Evolutionary conservation across 2,329 filamentous ascomycete species (phyloP), one percentile per base, ranked within the genome.

Genomic region (Helotiales sp.): DNA sequence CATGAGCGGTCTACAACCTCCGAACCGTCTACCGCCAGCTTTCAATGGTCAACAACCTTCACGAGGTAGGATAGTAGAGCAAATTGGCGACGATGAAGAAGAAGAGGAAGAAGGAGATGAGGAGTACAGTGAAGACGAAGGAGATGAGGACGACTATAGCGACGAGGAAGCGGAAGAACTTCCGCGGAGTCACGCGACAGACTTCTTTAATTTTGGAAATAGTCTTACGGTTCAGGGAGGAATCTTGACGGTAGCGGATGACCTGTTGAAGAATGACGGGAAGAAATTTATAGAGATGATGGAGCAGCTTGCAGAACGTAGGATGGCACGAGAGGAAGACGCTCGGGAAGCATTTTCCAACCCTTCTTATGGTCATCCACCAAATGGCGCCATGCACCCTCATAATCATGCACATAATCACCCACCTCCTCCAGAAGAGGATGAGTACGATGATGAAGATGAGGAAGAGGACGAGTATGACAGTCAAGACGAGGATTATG

Each of bases 241-340:
- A 78, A 97, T 99, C 80, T 89, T 99, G 79, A 99, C 96, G 73
- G 96, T 99, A 77, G 96, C 96, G 79, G 96, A 99, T 84, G 96
- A 99, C 82, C 86, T 99, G 72, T 87, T 99, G 71, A 98, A 98
- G 81, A 99, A 99, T 81, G 96, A 99, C 80, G 96, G 96, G 76
- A 97, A 97, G 81, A 97, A 97, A 78, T 99, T 99, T 82, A 99
- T 99, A 80, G 96, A 99, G 79, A 99, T 99, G 96, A 99, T 99
- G 96, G 96, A 99, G 80, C 95, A 98, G 82, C 87, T 99, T 75
- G 96, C 96, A 43, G 96, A 99, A 82, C 92, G 95, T 75, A 89
- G 96, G 75, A 97, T 99, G 95, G 93, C 94, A 77, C 91, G 96
- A 74, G 95, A 98, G 82, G 94, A 96, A 81, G 93, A 97, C 78